Base-by-base conservation (phyloP, 768 basidiomycete species). In the Cystoderma amianthinum region DNA sequence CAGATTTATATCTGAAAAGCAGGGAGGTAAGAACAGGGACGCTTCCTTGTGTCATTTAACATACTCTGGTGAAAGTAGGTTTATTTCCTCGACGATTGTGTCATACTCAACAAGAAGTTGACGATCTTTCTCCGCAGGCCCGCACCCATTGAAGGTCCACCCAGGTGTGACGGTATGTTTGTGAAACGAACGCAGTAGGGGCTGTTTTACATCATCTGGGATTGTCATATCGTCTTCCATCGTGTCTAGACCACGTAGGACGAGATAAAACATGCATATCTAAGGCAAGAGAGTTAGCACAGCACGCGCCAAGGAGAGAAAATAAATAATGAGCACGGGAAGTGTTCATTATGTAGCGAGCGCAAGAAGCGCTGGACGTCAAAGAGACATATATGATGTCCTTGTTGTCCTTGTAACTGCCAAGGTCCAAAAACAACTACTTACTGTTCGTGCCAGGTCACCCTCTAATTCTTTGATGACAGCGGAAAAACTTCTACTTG, bases 221-320 rank as follows among this genome's bases (percentile, higher is more conserved):
- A 99, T 78, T 0, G 92, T 88, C 93, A 97, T 97, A 66, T 99
- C 95, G 61, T 99, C 95, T 61, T 98, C 95, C 48, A 99, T 78
- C 3, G 95, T 99, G 60, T 99, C 95, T n/a, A 97, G 69, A 4
- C 81, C 96, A 16, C 95, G 80, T 4, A 99, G 74, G 4, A 94
- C 86, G 32, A 99, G 78, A 63, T 98, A 99, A 63, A 96, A 98
- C 45, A 98, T 63, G 59, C 88, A 92, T 48, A 97, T 82, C 95
- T 96, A n/a, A n/a, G n/a, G n/a, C n/a, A n/a, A n/a, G n/a, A n/a
- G n/a, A n/a, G n/a, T n/a, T n/a, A n/a, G 9, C 30, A 15, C 30
- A 32, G 10, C 30, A 32, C 30, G 10, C 10, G 10, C 30, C 20
- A 19, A 32, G 3, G 38, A 13, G 22, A 32, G 39, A 7, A 16